These are phyloP conservation scores for Fusarium sp. DNA, from an alignment of 2,329 filamentous ascomycete species.

Conservation along the genomic window DNA sequence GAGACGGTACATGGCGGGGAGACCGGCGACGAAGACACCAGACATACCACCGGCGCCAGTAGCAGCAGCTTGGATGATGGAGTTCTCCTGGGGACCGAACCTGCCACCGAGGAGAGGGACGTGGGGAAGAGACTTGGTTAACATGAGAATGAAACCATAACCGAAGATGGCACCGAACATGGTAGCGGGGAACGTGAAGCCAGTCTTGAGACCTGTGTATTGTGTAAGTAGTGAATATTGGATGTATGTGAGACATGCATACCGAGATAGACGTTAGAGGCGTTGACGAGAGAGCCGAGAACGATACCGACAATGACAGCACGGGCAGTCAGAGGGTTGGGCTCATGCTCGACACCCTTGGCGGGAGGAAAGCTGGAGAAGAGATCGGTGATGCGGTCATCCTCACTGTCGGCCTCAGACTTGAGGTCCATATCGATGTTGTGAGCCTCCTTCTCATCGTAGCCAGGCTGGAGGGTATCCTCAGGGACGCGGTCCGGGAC, in stretches of 20 bases:
- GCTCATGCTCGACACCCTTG: constrained; percentile 56
- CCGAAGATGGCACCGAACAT: constrained; percentile 68
- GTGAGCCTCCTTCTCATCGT: constrained; percentile 42
- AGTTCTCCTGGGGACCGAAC: constrained; percentile 72
- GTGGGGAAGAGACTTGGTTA: constrained; percentile 60
- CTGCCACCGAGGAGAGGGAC: constrained; percentile 63
- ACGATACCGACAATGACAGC: constrained; percentile 66
- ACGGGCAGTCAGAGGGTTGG: constrained; percentile 64
- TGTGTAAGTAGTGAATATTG: too few relatives aligned
- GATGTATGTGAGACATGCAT: constrained; percentile 13
- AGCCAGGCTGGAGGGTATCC: constrained; percentile 28
- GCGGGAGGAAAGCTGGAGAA: constrained; percentile 56
- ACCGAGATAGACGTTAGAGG: constrained; percentile 72
- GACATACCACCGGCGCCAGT: constrained; percentile 69
- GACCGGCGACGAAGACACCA: constrained; percentile 67
- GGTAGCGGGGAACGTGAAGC: constrained; percentile 60
- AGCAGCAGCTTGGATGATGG: constrained; percentile 69
- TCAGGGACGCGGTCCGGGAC: constrained; percentile 28
- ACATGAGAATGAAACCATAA: constrained; percentile 66
- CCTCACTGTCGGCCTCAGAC: constrained; percentile 40
- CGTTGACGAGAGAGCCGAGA: constrained; percentile 69
- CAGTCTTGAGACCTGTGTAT: constrained; percentile 59
- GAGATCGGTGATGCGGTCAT: constrained; percentile 50
- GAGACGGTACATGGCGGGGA: constrained; percentile 70
- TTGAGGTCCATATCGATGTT: constrained; percentile 43